Percentiles rank a stretch among this genome's conserved stretches.
These are phyloP conservation scores for Sutorius australiensis DNA, from an alignment of 768 basidiomycete genomes.

Conservation along the genomic window DNA sequence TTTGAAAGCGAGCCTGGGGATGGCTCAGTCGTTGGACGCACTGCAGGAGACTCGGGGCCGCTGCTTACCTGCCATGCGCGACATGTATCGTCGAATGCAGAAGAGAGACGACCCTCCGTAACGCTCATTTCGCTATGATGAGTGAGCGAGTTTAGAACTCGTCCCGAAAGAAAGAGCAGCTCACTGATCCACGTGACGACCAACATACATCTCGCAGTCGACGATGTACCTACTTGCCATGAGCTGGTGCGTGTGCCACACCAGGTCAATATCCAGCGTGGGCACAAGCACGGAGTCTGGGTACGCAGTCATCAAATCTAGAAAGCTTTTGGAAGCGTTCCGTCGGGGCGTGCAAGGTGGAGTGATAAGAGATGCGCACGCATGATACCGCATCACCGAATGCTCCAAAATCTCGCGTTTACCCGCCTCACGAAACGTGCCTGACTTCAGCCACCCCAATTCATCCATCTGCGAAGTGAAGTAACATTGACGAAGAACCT, in stretches of 20 bases:
- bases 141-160: not conserved
- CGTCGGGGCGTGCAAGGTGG: not conserved
- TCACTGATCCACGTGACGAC: slow-evolving; percentile 54
- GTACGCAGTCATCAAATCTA: slow-evolving; percentile 49
- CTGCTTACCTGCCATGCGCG: slow-evolving; percentile 46
- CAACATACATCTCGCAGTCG: slow-evolving; percentile 42
- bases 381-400: slow-evolving; percentile 55
- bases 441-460: slow-evolving; percentile 47
- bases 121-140: slow-evolving; percentile 45
- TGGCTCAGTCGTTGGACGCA: slow-evolving; percentile 4
- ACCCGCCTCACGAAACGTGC: slow-evolving; percentile 37
- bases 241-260: slow-evolving; percentile 75
- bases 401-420: slow-evolving; percentile 42
- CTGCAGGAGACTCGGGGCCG: not conserved
- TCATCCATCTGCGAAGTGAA: slow-evolving; percentile 53
- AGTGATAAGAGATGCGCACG: slow-evolving; percentile 32
- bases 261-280: slow-evolving; percentile 71
- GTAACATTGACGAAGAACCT: slow-evolving; percentile 56
- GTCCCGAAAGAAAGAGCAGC: slow-evolving; percentile 12
- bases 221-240: slow-evolving; percentile 41
- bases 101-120: slow-evolving; percentile 41
- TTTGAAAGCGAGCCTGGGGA: slow-evolving; percentile 40
- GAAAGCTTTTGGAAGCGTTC: slow-evolving; percentile 36
- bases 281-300: slow-evolving; percentile 48
- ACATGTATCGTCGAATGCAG: slow-evolving; percentile 50